Conservation (phyloP, 2,329 filamentous ascomycete genomes). For the Alternaria angustiovoidea region DNA sequence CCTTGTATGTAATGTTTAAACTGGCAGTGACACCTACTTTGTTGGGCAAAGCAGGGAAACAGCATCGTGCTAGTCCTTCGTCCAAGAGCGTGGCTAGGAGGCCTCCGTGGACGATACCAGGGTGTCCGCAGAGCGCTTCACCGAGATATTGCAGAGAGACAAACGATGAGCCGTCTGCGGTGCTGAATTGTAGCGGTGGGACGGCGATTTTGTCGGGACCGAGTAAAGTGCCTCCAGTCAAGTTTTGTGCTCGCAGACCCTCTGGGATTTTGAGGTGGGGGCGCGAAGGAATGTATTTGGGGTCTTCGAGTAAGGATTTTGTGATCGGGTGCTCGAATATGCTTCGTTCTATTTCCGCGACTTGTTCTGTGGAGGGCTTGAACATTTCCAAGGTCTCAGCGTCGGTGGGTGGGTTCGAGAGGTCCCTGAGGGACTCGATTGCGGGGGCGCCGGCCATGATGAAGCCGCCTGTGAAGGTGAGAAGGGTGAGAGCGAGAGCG, state of each 20-base stretch:
- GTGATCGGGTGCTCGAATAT: conserved; percentile 81
- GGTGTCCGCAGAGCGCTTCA: conserved; percentile 83
- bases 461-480: conserved; percentile 64
- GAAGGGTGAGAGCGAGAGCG: conserved; percentile 57
- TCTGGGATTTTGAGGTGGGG: conserved; percentile 88
- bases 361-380: conserved; percentile 61
- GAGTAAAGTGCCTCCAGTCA: conserved; percentile 81
- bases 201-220: conserved; percentile 80
- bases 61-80: conserved; percentile 86
- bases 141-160: conserved; percentile 82
- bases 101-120: conserved; percentile 89
- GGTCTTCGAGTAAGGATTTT: conserved; percentile 70
- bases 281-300: conserved; percentile 76
- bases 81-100: conserved; percentile 91
- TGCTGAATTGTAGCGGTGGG: conserved; percentile 78
- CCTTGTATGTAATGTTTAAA: conserved; percentile 81
- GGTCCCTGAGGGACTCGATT: conserved; percentile 57
- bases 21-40: conserved; percentile 87
- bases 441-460: conserved; percentile 65
- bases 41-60: conserved; percentile 86
- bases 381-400: conserved; percentile 76
- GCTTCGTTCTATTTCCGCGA: conserved; percentile 70
- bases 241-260: conserved; percentile 72
- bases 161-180: conserved; percentile 59
- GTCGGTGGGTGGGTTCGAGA: conserved; percentile 69